Evolutionary conservation across 495 filamentous ascomycete species (phyloP).

Genomic region (Neurospora sublineolata): DNA sequence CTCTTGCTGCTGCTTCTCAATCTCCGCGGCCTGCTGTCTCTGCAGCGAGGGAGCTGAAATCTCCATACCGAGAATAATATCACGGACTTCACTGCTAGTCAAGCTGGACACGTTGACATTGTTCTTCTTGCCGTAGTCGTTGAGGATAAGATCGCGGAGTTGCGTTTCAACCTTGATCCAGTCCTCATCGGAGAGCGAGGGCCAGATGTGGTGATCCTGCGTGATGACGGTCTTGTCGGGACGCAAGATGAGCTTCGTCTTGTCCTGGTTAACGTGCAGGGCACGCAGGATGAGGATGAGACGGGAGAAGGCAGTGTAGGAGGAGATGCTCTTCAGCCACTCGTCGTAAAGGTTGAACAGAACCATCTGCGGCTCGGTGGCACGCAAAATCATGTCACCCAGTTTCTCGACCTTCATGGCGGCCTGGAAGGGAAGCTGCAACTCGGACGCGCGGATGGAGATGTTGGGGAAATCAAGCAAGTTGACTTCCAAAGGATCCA

Average conservation of each 20-base stretch:
- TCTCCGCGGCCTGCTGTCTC: conserved; percentile 95
- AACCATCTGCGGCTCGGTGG: conserved; percentile 98
- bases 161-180: conserved; percentile 99
- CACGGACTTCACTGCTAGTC: conserved; percentile 91
- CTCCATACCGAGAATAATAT: conserved; percentile 99
- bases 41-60: conserved; percentile 98
- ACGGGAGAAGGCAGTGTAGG: conserved; percentile 96
- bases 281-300: conserved; percentile 91
- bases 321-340: conserved; percentile 97
- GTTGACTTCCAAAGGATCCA: conserved; percentile 96
- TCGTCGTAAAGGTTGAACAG: conserved; percentile 99
- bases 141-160: conserved; percentile 87
- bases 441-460: conserved; percentile 93
- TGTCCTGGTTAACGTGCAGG: conserved; percentile 94
- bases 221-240: conserved; percentile 98
- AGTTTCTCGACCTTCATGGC: conserved; percentile 99
- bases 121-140: conserved; percentile 99
- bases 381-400: conserved; percentile 96
- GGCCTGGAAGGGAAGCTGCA: conserved; percentile 97
- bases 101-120: conserved; percentile 96
- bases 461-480: conserved; percentile 98
- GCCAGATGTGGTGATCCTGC: conserved; percentile 99
- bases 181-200: conserved; percentile 83
- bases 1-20: conserved; percentile 97
- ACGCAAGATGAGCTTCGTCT: conserved; percentile 93